Percentiles rank a stretch among this genome's conserved stretches.
These are phyloP conservation scores for Agastache rugosa DNA, from an alignment of 257 asterid genomes.

Conservation along the genomic window DNA sequence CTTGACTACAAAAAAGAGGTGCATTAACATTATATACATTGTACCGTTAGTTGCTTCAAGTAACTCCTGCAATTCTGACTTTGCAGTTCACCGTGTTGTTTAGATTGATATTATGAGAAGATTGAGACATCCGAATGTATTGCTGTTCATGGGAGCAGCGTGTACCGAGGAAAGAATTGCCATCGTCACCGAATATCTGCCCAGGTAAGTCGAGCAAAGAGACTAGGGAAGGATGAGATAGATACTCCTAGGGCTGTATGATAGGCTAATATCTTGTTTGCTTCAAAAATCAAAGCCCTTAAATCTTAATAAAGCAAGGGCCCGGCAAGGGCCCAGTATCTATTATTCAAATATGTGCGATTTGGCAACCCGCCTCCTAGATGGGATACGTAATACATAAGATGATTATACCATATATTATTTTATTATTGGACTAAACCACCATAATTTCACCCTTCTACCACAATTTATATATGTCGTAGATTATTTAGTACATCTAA, in stretches of 20 bases:
- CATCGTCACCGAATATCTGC: constrained; percentile 68
- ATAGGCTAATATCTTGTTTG: too few relatives aligned
- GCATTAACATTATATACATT: constrained; percentile 5
- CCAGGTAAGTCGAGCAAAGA: constrained; percentile 49
- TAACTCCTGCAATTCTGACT: constrained; percentile 16
- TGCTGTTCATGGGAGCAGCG: constrained; percentile 82
- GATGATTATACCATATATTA: too few relatives aligned
- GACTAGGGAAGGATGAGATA: background rate
- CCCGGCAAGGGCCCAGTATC: too few relatives aligned
- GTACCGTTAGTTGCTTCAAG: background rate
- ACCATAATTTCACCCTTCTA: too few relatives aligned
- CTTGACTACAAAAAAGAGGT: constrained; percentile 72
- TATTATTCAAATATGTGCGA: too few relatives aligned
- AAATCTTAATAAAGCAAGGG: too few relatives aligned
- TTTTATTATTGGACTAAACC: too few relatives aligned
- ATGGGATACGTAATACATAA: too few relatives aligned
- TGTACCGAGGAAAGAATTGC: constrained; percentile 68
- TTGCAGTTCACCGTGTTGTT: constrained; percentile 21
- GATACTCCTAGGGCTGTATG: background rate
- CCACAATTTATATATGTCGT: too few relatives aligned
- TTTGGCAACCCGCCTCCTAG: too few relatives aligned
- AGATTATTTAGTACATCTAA: too few relatives aligned
- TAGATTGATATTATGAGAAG: constrained; percentile 77
- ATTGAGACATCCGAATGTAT: constrained; percentile 79
- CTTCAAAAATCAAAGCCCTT: too few relatives aligned